Evolutionary conservation across 2,329 filamentous ascomycete species (phyloP).

Genomic region (Penicillium sp.): DNA sequence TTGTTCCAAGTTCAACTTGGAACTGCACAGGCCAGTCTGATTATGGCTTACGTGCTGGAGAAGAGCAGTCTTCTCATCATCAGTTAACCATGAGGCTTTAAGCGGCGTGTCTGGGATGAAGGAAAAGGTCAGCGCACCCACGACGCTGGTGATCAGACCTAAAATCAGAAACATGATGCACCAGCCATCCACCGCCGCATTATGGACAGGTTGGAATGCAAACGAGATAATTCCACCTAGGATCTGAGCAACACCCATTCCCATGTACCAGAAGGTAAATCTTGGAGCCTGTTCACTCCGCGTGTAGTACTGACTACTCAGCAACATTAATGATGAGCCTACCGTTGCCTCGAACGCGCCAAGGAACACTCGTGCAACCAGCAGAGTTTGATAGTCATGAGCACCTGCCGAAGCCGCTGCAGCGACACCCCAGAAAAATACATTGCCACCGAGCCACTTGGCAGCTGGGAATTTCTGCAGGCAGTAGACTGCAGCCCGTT

Average conservation of each 20-base stretch:
- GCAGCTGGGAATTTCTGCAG: conserved; percentile 25
- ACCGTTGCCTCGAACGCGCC: conserved; percentile 63
- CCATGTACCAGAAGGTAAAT: conserved; percentile 63
- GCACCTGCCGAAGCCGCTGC: conserved; percentile 51
- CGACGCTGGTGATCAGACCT: conserved; percentile 47
- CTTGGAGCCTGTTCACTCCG: conserved; percentile 59
- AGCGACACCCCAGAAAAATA: conserved; percentile 52
- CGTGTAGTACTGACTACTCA: conserved; percentile 61
- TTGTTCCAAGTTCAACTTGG: conserved; percentile 49
- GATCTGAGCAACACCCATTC: conserved; percentile 58
- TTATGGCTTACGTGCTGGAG: conserved; percentile 48
- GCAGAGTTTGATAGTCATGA: conserved; percentile 54
- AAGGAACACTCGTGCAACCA: conserved; percentile 58
- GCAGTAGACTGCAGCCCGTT: conserved; percentile 17
- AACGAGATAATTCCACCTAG: conserved; percentile 45
- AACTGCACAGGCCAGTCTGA: conserved; percentile 54
- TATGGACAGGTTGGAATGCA: conserved; percentile 54
- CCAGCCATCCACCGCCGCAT: conserved; percentile 43
- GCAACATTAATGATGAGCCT: conserved; percentile 60
- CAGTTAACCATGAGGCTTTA: conserved; percentile 35
- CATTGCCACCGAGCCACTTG: conserved; percentile 58
- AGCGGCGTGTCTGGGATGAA: conserved; percentile 54
- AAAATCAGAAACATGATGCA: conserved; percentile 54
- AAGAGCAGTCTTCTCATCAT: conserved; percentile 39
- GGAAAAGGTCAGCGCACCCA: conserved; percentile 43